Evolutionary conservation across 2,329 filamentous ascomycete genomes (phyloP), one percentile per base, ranked within the genome.

Genomic region (Aspergillus proliferans): DNA sequence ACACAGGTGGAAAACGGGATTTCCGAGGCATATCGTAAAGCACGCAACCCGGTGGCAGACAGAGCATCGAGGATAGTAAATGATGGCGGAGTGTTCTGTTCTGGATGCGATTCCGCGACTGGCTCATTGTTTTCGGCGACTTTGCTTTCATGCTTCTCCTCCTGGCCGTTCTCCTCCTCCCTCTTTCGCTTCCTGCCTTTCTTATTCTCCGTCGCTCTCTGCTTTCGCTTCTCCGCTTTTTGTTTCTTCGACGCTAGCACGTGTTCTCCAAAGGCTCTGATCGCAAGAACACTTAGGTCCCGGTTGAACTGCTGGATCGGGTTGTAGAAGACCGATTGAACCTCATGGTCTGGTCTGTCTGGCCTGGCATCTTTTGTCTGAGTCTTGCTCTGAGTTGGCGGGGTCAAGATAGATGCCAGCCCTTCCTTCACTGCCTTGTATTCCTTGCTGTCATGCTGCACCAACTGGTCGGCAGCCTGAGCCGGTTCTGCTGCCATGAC

Each of bases 261-360:
- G 61, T 88, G 83, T 58, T 93, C 84, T 1, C 88, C 88, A 66
- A 92, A 95, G 0, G 87, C 87, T 63, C 88, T 88, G 68, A 98
- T 95, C 1, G 89, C 89, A 12, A 98, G 79, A 22, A 96, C 88
- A 52, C 89, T 96, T 56, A 98, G 72, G 66, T 98, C 93, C 43
- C 94, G 86, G 70, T 98, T 98, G 77, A 97, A 98, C 66, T 98
- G 93, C 67, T 98, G 93, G 47, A 98, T 96, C 0, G 93, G 92
- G 61, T 98, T 98, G 78, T 98, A 98, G 65, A 98, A 98, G 48
- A 98, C 94, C 30, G 77, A 76, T 60, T 92, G 86, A 58, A 84
- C 80, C 36, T 83, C 76, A 58, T 82, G 77, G 46, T 84, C 79
- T 51, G 79, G 74, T 49, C 68, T 68, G 24, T 68, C 57, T 30